These are phyloP conservation scores for Paragyromitra xinjiangensis DNA, from an alignment of 495 filamentous ascomycete genomes.

Conservation along the genomic window DNA sequence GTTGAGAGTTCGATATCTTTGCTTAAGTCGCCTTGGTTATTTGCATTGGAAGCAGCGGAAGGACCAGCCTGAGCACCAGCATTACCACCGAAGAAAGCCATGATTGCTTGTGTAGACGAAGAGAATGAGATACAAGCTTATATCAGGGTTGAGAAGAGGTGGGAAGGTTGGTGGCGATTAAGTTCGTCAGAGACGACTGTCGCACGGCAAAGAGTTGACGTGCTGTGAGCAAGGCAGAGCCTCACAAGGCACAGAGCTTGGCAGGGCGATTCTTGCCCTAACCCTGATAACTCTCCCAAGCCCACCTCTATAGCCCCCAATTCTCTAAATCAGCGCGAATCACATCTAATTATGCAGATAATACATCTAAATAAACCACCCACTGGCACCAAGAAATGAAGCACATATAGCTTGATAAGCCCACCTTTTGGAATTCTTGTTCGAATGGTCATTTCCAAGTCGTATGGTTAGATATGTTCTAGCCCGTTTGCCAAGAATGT, in stretches of 20 bases:
- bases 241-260: constrained; percentile 22
- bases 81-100: constrained; percentile 47
- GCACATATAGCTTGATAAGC: background rate
- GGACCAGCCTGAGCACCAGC: constrained; percentile 52
- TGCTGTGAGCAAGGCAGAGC: constrained; percentile 36
- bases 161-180: constrained; percentile 3
- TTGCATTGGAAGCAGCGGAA: constrained; percentile 63
- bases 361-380: background rate
- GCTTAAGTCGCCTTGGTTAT: constrained; percentile 87
- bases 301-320: background rate
- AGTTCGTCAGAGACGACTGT: background rate
- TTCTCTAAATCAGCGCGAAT: background rate
- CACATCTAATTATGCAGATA: background rate
- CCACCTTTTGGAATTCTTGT: background rate
- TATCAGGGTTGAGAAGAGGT: background rate
- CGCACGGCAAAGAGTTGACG: constrained; percentile 9
- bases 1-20: constrained; percentile 81
- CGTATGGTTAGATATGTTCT: background rate
- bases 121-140: constrained; percentile 6
- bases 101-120: constrained; percentile 5
- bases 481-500: too few species aligned
- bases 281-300: constrained; percentile 9
- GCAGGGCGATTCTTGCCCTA: constrained; percentile 9
- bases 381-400: background rate
- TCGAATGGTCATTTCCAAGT: background rate